Evolutionary conservation across 225 moss, liverwort and hornwort genomes (phyloP).

Genomic region (Sphagnum contortum): DNA sequence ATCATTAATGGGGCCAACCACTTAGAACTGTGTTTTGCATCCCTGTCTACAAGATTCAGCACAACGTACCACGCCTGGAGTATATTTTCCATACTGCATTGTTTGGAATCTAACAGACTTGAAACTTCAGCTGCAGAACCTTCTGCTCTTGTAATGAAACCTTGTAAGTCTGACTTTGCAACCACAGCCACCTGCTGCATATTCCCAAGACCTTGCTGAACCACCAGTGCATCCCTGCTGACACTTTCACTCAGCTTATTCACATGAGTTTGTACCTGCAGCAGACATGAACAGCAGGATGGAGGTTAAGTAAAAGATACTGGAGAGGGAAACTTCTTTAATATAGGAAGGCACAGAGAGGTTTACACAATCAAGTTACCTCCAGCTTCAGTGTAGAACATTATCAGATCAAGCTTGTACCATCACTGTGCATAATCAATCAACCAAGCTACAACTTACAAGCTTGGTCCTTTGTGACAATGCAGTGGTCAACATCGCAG

Average conservation of each 20-base stretch:
- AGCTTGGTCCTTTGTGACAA: slow-evolving; percentile 55
- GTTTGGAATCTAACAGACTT: slow-evolving; percentile 36
- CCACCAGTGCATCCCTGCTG: slow-evolving; percentile 33
- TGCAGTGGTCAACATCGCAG: slow-evolving; percentile 59
- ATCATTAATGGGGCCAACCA: too few relatives aligned
- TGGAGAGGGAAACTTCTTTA: too few relatives aligned
- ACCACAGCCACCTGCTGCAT: slow-evolving; percentile 53
- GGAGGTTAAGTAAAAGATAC: too few relatives aligned
- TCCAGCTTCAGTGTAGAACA: background rate
- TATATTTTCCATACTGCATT: slow-evolving; percentile 58
- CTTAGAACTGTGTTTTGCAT: too few relatives aligned
- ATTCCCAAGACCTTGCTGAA: slow-evolving; percentile 37
- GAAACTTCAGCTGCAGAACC: slow-evolving; percentile 40
- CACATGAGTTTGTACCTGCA: slow-evolving; percentile 63
- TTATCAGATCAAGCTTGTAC: too few relatives aligned
- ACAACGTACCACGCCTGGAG: slow-evolving; percentile 53
- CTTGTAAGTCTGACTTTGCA: slow-evolving; percentile 34
- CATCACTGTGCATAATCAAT: too few relatives aligned
- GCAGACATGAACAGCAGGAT: background rate
- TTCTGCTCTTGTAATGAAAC: slow-evolving; percentile 49
- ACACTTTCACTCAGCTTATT: slow-evolving; percentile 50
- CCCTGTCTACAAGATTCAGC: background rate
- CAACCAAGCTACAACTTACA: slow-evolving; percentile 32
- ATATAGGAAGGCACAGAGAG: too few relatives aligned
- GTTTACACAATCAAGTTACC: too few relatives aligned